phyloP scores from a whole-genome alignment of 371 early-diverging fungal genomes.

The Rhizomucor miehei region DNA sequence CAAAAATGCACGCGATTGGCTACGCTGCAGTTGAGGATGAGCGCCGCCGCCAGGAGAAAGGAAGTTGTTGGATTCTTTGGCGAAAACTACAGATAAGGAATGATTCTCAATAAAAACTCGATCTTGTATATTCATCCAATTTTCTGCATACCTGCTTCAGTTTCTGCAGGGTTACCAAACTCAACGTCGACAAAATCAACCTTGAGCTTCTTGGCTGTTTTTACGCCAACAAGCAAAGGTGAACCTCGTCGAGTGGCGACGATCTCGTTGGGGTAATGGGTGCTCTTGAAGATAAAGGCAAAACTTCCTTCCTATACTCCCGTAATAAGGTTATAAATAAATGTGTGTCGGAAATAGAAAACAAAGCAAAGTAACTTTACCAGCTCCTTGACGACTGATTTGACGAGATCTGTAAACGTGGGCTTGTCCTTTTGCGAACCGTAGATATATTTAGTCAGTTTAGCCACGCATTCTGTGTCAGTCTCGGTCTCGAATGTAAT shows the following conservation, averaged over 20 bases:
- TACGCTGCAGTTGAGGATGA: slow-evolving; percentile 68
- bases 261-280: slow-evolving; percentile 88
- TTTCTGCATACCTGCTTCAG: slow-evolving; percentile 9
- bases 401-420: slow-evolving; percentile 82
- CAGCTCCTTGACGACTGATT: slow-evolving; percentile 92
- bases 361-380: slow-evolving; percentile 24
- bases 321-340: background rate
- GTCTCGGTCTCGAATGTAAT: slow-evolving; percentile 94
- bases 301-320: slow-evolving; percentile 86
- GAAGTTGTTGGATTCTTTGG: slow-evolving; percentile 23
- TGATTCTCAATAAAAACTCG: background rate
- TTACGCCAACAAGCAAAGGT: slow-evolving; percentile 96
- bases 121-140: too few species aligned
- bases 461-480: slow-evolving; percentile 90
- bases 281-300: slow-evolving; percentile 93
- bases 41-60: slow-evolving; percentile 37
- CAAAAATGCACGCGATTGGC: slow-evolving; percentile 89
- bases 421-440: slow-evolving; percentile 80
- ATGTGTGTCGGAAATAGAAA: background rate
- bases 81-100: slow-evolving; percentile 11
- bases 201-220: slow-evolving; percentile 91
- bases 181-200: slow-evolving; percentile 88
- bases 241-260: slow-evolving; percentile 96
- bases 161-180: slow-evolving; percentile 20
- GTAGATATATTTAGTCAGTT: slow-evolving; percentile 93